Conservation (phyloP, 169 alveolate species). For the Plasmodium vinckei region DNA sequence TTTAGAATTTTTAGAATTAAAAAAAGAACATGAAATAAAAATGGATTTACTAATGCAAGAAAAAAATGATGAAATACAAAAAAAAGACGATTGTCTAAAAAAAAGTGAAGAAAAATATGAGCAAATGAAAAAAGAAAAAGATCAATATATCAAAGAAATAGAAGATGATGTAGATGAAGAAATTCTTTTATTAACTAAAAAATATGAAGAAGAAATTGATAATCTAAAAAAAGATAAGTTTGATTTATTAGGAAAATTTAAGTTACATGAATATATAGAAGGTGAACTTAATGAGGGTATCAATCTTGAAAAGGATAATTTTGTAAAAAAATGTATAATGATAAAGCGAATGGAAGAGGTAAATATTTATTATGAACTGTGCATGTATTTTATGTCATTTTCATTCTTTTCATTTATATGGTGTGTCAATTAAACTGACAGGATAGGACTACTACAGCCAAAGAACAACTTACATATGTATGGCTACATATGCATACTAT, state of each 20-base stretch:
- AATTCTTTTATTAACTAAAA: constrained; percentile 59
- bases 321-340: constrained; percentile 43
- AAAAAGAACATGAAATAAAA: constrained; percentile 49
- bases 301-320: constrained; percentile 56
- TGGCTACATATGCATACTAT: background rate
- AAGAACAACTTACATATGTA: background rate
- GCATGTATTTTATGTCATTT: background rate
- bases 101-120: constrained; percentile 15
- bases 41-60: constrained; percentile 23
- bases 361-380: background rate
- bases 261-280: constrained; percentile 58
- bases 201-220: constrained; percentile 41
- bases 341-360: constrained; percentile 72
- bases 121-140: constrained; percentile 55
- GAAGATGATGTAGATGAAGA: constrained; percentile 78
- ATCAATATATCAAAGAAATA: constrained; percentile 42
- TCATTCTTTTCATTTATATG: no score
- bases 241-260: constrained; percentile 40
- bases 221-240: constrained; percentile 45
- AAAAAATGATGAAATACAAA: constrained; percentile 33
- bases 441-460: background rate
- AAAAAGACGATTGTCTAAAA: constrained; percentile 39
- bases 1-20: constrained; percentile 28
- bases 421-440: background rate
- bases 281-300: constrained; percentile 47